These are phyloP conservation scores for Avena atlantica DNA, from an alignment of 176 grass and related monocot species.

Conservation along the genomic window DNA sequence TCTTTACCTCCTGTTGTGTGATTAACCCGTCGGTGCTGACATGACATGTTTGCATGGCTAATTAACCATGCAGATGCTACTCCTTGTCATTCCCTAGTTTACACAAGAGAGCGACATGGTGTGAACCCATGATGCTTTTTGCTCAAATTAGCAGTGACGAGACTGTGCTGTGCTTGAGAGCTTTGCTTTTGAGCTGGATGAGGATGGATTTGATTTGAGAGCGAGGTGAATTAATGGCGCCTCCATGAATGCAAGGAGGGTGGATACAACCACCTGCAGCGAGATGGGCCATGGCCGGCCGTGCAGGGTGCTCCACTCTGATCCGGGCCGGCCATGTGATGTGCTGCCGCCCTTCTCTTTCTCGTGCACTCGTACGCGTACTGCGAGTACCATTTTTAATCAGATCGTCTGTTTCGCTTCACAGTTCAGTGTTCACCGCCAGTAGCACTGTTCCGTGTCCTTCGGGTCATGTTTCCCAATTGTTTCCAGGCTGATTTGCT, in stretches of 20 bases:
- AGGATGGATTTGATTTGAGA: neutral
- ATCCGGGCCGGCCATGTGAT: constrained; percentile 34
- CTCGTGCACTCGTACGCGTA: constrained; percentile 18
- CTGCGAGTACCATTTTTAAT: neutral
- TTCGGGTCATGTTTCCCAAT: neutral
- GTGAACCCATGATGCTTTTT: neutral
- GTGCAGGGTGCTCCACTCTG: neutral
- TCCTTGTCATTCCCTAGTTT: neutral
- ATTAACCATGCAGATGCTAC: neutral
- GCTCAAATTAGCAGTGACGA: neutral
- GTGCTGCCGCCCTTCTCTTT: constrained; percentile 17
- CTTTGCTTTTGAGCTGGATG: constrained; percentile 39
- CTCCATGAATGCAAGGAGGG: constrained; percentile 41
- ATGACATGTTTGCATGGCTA: neutral
- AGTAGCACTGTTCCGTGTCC: neutral
- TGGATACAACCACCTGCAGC: neutral
- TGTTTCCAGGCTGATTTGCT: no score
- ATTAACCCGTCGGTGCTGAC: neutral
- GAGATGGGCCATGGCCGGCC: neutral
- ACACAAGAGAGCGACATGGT: neutral
- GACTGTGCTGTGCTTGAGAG: neutral
- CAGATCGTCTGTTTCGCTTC: neutral
- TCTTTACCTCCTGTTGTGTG: constrained; percentile 7
- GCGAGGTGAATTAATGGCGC: constrained; percentile 20
- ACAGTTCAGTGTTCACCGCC: neutral